These are phyloP conservation scores for Chenopodium berlandieri DNA, from an alignment of 148 eudicot genomes.

Conservation along the genomic window DNA sequence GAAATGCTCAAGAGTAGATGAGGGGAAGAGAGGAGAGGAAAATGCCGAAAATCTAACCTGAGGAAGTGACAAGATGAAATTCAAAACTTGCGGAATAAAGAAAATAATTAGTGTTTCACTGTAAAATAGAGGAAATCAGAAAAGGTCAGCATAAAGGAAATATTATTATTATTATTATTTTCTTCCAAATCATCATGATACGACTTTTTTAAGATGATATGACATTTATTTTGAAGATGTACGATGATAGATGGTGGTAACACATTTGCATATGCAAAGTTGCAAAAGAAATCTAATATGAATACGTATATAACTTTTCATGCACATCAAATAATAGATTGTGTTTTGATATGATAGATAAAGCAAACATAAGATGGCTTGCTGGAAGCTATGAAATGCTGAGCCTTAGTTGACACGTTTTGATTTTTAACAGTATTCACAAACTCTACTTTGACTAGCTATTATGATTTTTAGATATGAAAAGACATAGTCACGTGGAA, in stretches of 20 bases:
- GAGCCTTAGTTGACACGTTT: too few relatives aligned
- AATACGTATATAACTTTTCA: too few relatives aligned
- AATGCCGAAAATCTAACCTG: slow-evolving; percentile 51
- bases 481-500: too few relatives aligned
- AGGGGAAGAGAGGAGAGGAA: slow-evolving; percentile 24
- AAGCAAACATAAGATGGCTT: not conserved
- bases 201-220: not conserved
- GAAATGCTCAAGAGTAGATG: not conserved
- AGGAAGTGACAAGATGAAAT: slow-evolving; percentile 88
- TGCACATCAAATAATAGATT: too few relatives aligned
- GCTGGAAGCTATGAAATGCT: not conserved
- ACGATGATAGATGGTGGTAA: not conserved
- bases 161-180: not conserved
- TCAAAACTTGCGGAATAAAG: slow-evolving; percentile 90
- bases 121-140: slow-evolving; percentile 21
- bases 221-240: not conserved
- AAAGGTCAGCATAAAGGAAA: slow-evolving; percentile 6
- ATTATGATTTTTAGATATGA: too few relatives aligned
- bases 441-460: too few relatives aligned
- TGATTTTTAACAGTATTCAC: too few relatives aligned
- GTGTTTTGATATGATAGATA: not conserved
- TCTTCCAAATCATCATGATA: not conserved
- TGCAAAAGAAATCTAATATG: too few relatives aligned
- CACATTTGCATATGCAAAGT: not conserved
- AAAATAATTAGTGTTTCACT: slow-evolving; percentile 93